Percentiles rank a stretch among this genome's conserved stretches.
Conservation (phyloP, 768 basidiomycete species). For the Panaeolus papilionaceus region DNA sequence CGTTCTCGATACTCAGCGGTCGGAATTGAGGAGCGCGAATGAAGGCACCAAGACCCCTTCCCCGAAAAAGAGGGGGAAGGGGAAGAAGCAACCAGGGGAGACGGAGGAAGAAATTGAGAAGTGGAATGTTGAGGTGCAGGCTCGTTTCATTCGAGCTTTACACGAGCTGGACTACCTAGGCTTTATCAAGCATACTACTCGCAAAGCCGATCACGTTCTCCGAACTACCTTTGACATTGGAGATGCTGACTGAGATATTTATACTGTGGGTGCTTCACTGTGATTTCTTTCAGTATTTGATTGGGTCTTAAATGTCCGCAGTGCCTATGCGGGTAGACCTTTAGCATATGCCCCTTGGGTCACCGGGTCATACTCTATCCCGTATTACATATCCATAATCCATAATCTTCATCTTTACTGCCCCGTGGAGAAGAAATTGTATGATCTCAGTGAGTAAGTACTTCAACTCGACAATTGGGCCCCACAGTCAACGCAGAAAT, state of each 20-base stretch:
- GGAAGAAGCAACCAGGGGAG: conserved; percentile 27
- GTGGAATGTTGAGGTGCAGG: conserved; percentile 73
- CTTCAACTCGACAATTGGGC: no score
- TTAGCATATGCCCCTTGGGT: not conserved
- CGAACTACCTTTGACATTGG: conserved; percentile 68
- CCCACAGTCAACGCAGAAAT: no score
- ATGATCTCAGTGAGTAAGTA: no score
- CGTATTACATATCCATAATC: not conserved
- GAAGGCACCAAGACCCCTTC: conserved; percentile 16
- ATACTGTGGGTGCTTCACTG: not conserved
- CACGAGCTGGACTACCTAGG: conserved; percentile 86
- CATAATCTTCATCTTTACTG: no score
- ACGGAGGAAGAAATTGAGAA: conserved; percentile 46
- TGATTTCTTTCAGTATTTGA: not conserved
- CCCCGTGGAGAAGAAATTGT: no score
- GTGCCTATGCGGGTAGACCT: not conserved
- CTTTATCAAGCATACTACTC: conserved; percentile 78
- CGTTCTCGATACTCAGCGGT: conserved; percentile 67
- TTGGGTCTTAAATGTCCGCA: not conserved
- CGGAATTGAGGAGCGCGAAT: conserved; percentile 28
- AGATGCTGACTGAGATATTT: conserved; percentile 28
- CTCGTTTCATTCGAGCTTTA: conserved; percentile 77
- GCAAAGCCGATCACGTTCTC: conserved; percentile 79
- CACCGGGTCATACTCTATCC: not conserved
- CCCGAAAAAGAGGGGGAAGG: conserved; percentile 33